phyloP scores from a whole-genome alignment of 768 basidiomycete species.

The Russula sp. region DNA sequence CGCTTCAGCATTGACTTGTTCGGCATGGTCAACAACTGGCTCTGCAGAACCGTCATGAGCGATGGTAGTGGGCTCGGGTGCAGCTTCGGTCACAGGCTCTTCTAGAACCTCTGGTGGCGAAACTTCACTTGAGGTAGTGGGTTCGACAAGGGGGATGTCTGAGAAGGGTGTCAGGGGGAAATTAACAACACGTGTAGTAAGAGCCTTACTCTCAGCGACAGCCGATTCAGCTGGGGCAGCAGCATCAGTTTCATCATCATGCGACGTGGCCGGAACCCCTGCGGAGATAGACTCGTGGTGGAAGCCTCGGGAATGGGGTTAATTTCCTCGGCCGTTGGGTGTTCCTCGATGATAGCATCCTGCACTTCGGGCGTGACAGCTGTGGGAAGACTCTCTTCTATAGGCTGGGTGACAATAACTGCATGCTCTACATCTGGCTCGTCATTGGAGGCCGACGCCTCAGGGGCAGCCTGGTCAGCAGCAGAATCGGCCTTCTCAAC shows the following conservation, averaged over 20 bases:
- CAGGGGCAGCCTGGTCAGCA: slow-evolving; percentile 4
- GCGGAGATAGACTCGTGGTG: neutral
- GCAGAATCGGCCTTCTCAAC: neutral
- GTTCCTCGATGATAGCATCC: slow-evolving; percentile 14
- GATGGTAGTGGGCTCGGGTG: neutral
- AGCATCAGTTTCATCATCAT: neutral
- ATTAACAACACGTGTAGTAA: neutral
- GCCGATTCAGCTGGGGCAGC: neutral
- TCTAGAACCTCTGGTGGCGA: neutral
- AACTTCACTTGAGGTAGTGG: neutral
- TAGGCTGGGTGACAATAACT: neutral
- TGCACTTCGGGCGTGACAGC: neutral
- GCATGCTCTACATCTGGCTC: slow-evolving; percentile 4
- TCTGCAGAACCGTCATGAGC: slow-evolving; percentile 1
- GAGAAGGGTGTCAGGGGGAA: slow-evolving; percentile 1
- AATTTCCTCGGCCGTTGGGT: neutral
- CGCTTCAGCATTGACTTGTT: neutral
- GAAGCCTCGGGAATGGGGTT: neutral
- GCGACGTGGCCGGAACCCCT: neutral
- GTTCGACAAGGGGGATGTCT: slow-evolving; percentile 12
- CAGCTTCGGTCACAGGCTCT: neutral
- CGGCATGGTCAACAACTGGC: neutral
- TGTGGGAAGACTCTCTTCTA: neutral
- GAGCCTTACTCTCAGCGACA: slow-evolving; percentile 13
- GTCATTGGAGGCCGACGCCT: neutral